A percentile compares a stretch with the other conserved stretches of the same genome.
Evolutionary conservation across 768 basidiomycete species (phyloP).

Genomic region (Panaeolus papilionaceus): DNA sequence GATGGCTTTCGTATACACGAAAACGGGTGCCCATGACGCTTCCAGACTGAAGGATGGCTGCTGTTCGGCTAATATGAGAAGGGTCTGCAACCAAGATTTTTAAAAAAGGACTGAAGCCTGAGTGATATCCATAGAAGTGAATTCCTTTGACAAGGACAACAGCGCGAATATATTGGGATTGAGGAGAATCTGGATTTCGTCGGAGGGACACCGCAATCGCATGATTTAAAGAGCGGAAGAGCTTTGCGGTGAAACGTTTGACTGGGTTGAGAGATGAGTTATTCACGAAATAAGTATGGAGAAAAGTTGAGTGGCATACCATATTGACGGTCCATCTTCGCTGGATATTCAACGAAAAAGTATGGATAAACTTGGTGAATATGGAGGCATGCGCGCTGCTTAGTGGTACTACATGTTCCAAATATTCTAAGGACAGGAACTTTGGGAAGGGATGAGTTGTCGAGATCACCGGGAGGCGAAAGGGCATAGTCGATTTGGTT

Average conservation of each 20-base stretch:
- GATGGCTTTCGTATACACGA: constrained; percentile 87
- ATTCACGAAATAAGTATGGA: constrained; percentile 8
- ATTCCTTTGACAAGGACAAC: constrained; percentile 92
- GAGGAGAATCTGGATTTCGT: constrained; percentile 65
- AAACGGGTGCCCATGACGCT: constrained; percentile 83
- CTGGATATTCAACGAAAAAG: constrained; percentile 85
- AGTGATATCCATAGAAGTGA: constrained; percentile 94
- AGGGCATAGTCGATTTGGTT: constrained; percentile 72
- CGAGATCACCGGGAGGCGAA: constrained; percentile 63
- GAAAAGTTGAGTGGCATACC: constrained; percentile 47
- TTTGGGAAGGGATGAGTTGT: constrained; percentile 63
- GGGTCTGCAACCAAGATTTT: constrained; percentile 86
- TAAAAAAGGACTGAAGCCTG: constrained; percentile 84
- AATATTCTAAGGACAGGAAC: constrained; percentile 89
- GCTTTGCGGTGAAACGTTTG: constrained; percentile 67
- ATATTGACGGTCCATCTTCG: constrained; percentile 62
- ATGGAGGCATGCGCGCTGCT: constrained; percentile 84
- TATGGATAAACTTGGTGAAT: constrained; percentile 96
- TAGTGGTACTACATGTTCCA: constrained; percentile 73
- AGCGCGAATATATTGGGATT: constrained; percentile 71
- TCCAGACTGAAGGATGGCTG: constrained; percentile 81
- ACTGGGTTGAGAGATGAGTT: constrained; percentile 52
- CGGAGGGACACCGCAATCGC: constrained; percentile 85
- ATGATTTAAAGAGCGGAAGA: constrained; percentile 81
- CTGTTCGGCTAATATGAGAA: constrained; percentile 65